Conservation (phyloP, 2,329 filamentous ascomycete genomes). For the Grosmannia penicillata region DNA sequence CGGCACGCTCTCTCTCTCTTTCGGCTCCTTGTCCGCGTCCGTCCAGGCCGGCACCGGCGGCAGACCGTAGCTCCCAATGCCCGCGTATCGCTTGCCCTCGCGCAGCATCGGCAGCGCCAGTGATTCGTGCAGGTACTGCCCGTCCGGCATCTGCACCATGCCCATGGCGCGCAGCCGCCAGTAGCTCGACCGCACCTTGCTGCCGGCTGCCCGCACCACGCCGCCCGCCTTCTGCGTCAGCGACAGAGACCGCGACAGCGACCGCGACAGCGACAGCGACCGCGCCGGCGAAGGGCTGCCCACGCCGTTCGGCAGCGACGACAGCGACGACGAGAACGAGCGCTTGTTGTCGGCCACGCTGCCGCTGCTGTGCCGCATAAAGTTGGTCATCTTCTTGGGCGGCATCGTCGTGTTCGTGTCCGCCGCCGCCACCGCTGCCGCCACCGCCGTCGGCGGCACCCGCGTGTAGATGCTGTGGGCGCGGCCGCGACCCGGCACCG, state of each 20-base stretch:
- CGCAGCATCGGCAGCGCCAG: conserved; percentile 24
- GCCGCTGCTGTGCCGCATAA: conserved; percentile 6
- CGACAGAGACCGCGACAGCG: background rate
- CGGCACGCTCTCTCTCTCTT: background rate
- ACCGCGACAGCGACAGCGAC: background rate
- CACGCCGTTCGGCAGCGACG: background rate
- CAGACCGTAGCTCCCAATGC: conserved; percentile 22
- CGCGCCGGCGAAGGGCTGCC: background rate
- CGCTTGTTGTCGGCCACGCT: background rate
- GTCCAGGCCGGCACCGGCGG: conserved; percentile 3
- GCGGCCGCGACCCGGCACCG: conserved; percentile 28
- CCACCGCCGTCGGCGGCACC: conserved; percentile 1
- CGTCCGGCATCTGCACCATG: conserved; percentile 13
- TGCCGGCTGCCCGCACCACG: background rate
- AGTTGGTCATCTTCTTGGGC: conserved; percentile 10
- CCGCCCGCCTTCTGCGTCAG: background rate
- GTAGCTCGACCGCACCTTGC: conserved; percentile 9
- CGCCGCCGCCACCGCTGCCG: background rate
- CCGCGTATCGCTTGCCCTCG: conserved; percentile 23
- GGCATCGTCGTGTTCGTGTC: no score
- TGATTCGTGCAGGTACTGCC: conserved; percentile 27
- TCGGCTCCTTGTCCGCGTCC: background rate
- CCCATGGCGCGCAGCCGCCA: conserved; percentile 35
- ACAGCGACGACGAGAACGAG: background rate
- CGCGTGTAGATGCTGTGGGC: conserved; percentile 9